Conservation (phyloP, 2,329 filamentous ascomycete species). For the Ophiostoma sp. region DNA sequence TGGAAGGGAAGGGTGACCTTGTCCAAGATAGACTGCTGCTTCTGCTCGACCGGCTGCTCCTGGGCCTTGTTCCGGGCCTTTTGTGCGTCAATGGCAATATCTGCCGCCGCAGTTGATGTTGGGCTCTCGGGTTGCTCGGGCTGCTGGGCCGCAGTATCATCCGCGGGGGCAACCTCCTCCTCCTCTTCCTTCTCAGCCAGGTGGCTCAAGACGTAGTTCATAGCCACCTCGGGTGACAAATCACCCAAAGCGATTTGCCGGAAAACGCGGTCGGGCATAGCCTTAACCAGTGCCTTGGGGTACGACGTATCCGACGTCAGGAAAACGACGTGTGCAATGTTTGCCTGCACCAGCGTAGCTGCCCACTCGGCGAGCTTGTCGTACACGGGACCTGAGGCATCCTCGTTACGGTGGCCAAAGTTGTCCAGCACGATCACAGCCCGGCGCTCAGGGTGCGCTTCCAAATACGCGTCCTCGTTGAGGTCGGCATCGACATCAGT, state of each 20-base stretch:
- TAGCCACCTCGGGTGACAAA: constrained; percentile 80
- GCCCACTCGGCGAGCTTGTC: constrained; percentile 89
- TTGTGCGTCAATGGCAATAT: constrained; percentile 19
- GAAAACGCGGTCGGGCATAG: constrained; percentile 88
- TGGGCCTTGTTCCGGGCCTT: constrained; percentile 14
- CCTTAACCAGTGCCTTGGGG: constrained; percentile 81
- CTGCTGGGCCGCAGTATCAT: constrained; percentile 34
- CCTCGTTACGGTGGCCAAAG: constrained; percentile 77
- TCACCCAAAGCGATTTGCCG: constrained; percentile 83
- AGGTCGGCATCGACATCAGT: constrained; percentile 56
- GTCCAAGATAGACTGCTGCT: constrained; percentile 19
- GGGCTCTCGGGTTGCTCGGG: constrained; percentile 25
- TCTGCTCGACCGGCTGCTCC: neutral
- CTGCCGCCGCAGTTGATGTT: neutral
- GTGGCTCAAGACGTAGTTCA: constrained; percentile 84
- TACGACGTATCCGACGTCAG: constrained; percentile 87
- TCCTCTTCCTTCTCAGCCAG: constrained; percentile 55
- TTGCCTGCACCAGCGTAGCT: constrained; percentile 77
- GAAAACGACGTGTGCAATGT: constrained; percentile 92
- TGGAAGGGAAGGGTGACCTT: constrained; percentile 25
- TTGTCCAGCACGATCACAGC: constrained; percentile 90
- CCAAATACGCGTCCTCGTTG: constrained; percentile 82
- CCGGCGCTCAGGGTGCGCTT: constrained; percentile 80
- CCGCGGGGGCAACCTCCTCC: constrained; percentile 36
- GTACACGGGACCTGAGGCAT: constrained; percentile 62